Evolutionary conservation across 306 rosid species (phyloP), one percentile per base, ranked within the genome.

Genomic region (Medicago lupulina): DNA sequence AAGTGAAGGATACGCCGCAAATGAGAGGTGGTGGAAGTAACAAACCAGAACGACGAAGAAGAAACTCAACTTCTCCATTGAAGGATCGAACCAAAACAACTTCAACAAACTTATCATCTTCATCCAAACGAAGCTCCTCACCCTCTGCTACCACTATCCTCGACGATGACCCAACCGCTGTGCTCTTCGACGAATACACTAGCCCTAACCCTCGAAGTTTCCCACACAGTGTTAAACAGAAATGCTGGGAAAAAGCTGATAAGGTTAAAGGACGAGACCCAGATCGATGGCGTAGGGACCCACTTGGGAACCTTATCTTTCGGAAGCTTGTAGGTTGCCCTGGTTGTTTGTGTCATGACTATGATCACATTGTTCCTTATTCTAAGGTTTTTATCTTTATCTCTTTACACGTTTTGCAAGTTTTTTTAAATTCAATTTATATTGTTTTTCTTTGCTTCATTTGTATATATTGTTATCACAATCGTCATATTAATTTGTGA

Each of bases 321-420:
- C 88, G 99, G 43, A 96, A 96, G 87, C 96, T 96, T 34, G 88
- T 89, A 19, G 99, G 99, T 53, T 96, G 98, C 79, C 83, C 98
- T 0, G 98, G 99, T 40, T 90, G 97, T 70, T 87, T 95, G 25
- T 95, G 99, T 58, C 98, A 90, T 49, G 98, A 90, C 62, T 96
- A 90, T 51, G 98, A 96, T 76, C 98, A 92, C 84, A 86, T 92
- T 76, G 19, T 92, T 34, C 98, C 97, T 57, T 96, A 86, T 73
- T 89, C 99, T 12, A 96, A 96, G 99, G 98, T 92, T 76, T 76
- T 57, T 57, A 6, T 8, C 38, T 10, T 60, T 31, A 15, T 44
- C 78, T 51, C 38, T 11, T 54, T 10, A 9, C 13, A 19, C 7
- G 3, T 55, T 63, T 63, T 63, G 1, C 13, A 8, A n/a, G 25